These are phyloP conservation scores for Penicillium sp. DNA, from an alignment of 2,329 filamentous ascomycete genomes.

Conservation along the genomic window DNA sequence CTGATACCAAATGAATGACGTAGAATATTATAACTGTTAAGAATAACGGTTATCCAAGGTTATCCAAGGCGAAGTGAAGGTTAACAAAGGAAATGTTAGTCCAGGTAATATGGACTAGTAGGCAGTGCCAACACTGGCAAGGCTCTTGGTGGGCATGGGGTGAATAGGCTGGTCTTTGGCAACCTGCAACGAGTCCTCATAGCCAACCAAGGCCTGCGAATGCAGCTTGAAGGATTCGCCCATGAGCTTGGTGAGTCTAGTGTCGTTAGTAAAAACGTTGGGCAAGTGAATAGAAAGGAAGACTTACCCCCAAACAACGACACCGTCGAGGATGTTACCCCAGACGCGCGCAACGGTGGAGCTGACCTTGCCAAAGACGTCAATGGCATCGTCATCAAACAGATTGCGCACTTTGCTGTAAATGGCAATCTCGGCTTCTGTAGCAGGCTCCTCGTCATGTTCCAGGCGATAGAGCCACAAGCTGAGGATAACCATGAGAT, in stretches of 20 bases:
- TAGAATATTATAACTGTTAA: constrained; percentile 17
- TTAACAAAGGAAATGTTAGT: constrained; percentile 14
- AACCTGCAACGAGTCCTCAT: constrained; percentile 63
- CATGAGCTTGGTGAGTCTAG: constrained; percentile 69
- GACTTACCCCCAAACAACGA: constrained; percentile 98
- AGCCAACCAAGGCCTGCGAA: constrained; percentile 88
- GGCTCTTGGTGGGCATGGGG: constrained; percentile 41
- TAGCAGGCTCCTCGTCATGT: constrained; percentile 83
- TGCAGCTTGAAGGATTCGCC: constrained; percentile 97
- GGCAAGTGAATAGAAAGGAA: neutral
- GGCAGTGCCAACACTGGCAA: constrained; percentile 40
- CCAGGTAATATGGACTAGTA: constrained; percentile 30
- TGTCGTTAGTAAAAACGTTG: constrained; percentile 1
- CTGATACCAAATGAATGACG: constrained; percentile 14
- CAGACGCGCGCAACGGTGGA: constrained; percentile 93
- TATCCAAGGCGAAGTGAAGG: constrained; percentile 12
- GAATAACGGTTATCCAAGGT: constrained; percentile 10
- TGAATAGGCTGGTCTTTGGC: constrained; percentile 40
- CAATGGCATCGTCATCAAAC: constrained; percentile 81
- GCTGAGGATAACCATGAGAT: constrained; percentile 95
- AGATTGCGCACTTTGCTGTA: constrained; percentile 74
- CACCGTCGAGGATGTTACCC: constrained; percentile 97
- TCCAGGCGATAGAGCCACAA: constrained; percentile 98
- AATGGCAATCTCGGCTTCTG: constrained; percentile 40
- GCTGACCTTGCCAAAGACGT: constrained; percentile 80